A percentile compares a stretch with the other conserved stretches of the same genome.
Evolutionary conservation across 1,139 yeast genomes (phyloP).

Genomic region (Schwanniomyces etchellsii): DNA sequence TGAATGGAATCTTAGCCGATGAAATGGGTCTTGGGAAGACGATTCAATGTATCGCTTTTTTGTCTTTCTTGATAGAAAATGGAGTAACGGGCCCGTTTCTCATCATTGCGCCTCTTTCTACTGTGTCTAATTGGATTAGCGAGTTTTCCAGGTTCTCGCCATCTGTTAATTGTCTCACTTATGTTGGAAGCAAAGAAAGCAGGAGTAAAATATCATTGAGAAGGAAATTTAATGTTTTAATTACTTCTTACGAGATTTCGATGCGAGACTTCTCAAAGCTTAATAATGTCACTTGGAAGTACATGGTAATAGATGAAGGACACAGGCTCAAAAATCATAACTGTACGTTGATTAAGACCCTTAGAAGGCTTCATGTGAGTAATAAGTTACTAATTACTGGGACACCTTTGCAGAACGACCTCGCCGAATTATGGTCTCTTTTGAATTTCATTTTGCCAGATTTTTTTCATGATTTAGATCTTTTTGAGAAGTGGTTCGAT

Average conservation of each 20-base stretch:
- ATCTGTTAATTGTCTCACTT: slow-evolving; percentile 51
- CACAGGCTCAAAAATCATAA: slow-evolving; percentile 83
- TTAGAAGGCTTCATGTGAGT: slow-evolving; percentile 59
- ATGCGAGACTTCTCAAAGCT: slow-evolving; percentile 59
- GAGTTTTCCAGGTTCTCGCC: slow-evolving; percentile 79
- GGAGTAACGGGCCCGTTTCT: slow-evolving; percentile 81
- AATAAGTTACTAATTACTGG: slow-evolving; percentile 83
- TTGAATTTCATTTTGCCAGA: slow-evolving; percentile 88
- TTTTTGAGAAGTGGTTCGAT: slow-evolving; percentile 93
- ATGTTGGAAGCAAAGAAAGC: slow-evolving; percentile 58
- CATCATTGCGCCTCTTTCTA: slow-evolving; percentile 82
- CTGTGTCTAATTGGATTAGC: slow-evolving; percentile 76
- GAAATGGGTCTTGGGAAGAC: slow-evolving; percentile 98
- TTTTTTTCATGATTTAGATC: slow-evolving; percentile 80
- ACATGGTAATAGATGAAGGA: slow-evolving; percentile 92
- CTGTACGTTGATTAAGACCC: slow-evolving; percentile 63
- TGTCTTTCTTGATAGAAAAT: slow-evolving; percentile 73
- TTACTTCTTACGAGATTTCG: slow-evolving; percentile 81
- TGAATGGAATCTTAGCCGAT: slow-evolving; percentile 92
- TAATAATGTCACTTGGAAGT: slow-evolving; percentile 61
- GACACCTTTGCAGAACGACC: slow-evolving; percentile 87
- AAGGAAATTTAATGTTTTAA: slow-evolving; percentile 38
- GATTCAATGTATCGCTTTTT: slow-evolving; percentile 72
- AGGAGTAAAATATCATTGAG: slow-evolving; percentile 36
- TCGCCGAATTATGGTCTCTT: slow-evolving; percentile 85